Base-by-base conservation (phyloP, 2,329 filamentous ascomycete species). In the Venturia carpophila region DNA sequence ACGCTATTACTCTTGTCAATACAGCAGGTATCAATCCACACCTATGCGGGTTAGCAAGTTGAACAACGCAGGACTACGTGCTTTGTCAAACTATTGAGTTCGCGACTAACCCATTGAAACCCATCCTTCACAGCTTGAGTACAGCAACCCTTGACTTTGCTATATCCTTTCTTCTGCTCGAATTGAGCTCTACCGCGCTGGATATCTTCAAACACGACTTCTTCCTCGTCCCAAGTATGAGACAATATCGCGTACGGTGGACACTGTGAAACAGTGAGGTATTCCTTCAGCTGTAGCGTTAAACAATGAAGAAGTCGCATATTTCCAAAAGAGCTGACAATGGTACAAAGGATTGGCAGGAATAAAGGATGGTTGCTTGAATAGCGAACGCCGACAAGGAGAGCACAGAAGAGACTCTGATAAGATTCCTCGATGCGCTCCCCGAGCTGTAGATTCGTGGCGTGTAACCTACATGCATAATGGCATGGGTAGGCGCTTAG, bases 281-380 rank as follows among this genome's bases (percentile, higher is more conserved):
- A 55, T 55, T 55, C 24, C 9, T 34, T n/a, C n/a, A n/a, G n/a
- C n/a, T n/a, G n/a, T n/a, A n/a, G n/a, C n/a, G n/a, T n/a, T n/a
- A n/a, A n/a, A n/a, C n/a, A n/a, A n/a, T n/a, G n/a, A n/a, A 55
- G 49, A 4, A 55, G 49, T 55, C 49, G 49, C 49, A 55, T 55
- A 13, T 2, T 55, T 24, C 24, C 6, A 11, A 55, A 47, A 47
- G 11, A n/a, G 9, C 10, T 11, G n/a, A 21, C n/a, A n/a, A 21
- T 41, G 39, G n/a, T n/a, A n/a, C n/a, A n/a, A n/a, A n/a, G n/a
- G n/a, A n/a, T n/a, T n/a, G n/a, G n/a, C n/a, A n/a, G n/a, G n/a
- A n/a, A n/a, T n/a, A n/a, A n/a, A n/a, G n/a, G n/a, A n/a, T n/a
- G n/a, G n/a, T n/a, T n/a, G n/a, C n/a, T n/a, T n/a, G n/a, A n/a